A percentile compares a stretch with the other conserved stretches of the same genome.
These are phyloP conservation scores for Coemansia furcata DNA, from an alignment of 192 early-diverging fungal genomes.

Conservation along the genomic window DNA sequence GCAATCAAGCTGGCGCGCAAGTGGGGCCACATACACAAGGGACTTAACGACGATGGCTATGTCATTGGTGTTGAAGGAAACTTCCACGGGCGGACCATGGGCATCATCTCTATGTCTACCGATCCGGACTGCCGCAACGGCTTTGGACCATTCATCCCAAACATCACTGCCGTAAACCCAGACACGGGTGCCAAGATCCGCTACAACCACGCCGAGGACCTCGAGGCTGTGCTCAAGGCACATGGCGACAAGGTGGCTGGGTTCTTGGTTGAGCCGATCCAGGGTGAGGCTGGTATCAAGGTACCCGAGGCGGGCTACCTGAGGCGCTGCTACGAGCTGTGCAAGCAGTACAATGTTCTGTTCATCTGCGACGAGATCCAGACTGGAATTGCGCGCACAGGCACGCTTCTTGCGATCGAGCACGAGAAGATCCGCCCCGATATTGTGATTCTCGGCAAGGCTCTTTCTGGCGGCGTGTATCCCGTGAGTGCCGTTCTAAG, in stretches of 20 bases:
- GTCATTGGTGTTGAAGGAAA: constrained; percentile 84
- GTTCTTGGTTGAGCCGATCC: constrained; percentile 98
- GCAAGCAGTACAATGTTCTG: constrained; percentile 96
- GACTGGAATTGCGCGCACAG: constrained; percentile 92
- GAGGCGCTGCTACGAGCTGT: constrained; percentile 79
- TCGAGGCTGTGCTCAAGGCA: constrained; percentile 81
- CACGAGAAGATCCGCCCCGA: constrained; percentile 92
- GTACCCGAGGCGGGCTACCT: constrained; percentile 95
- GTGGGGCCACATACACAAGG: constrained; percentile 95
- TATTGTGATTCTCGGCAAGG: constrained; percentile 94
- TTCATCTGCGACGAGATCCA: constrained; percentile 99
- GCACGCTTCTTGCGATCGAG: constrained; percentile 91
- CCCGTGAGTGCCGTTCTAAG: constrained; percentile 94
- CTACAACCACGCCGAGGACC: constrained; percentile 84
- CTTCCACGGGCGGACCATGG: constrained; percentile 96
- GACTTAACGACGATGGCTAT: constrained; percentile 74
- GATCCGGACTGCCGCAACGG: constrained; percentile 79
- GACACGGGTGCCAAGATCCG: constrained; percentile 65
- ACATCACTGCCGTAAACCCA: constrained; percentile 80
- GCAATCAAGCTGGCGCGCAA: constrained; percentile 96
- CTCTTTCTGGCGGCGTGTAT: constrained; percentile 95
- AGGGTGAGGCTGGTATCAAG: constrained; percentile 97
- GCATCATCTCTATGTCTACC: constrained; percentile 92
- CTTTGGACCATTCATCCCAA: constrained; percentile 95
- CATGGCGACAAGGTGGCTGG: constrained; percentile 83